Percentiles rank a stretch among this genome's conserved stretches.
phyloP scores from a whole-genome alignment of 371 early-diverging fungal species.

The Thermomucor indicae-seudaticae region DNA sequence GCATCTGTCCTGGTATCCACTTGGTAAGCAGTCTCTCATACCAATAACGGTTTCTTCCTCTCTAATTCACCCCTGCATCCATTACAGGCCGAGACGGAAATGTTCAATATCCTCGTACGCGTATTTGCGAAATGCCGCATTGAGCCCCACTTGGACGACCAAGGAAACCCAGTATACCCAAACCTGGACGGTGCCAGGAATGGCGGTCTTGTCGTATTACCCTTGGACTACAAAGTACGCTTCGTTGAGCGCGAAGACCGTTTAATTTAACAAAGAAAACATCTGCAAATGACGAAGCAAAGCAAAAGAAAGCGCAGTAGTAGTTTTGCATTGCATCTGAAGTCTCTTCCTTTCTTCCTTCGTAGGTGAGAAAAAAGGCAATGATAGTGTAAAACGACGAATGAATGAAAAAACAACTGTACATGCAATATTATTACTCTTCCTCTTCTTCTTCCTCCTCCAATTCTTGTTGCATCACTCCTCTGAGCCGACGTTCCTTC shows the following conservation, averaged over 20 bases:
- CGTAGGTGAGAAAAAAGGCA: neutral
- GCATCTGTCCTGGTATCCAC: constrained; percentile 15
- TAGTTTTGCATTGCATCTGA: too few relatives aligned
- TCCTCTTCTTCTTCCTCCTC: constrained; percentile 25
- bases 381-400: neutral
- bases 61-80: neutral
- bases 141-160: constrained; percentile 1
- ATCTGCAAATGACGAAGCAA: too few relatives aligned
- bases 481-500: constrained; percentile 60
- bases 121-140: constrained; percentile 11
- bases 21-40: constrained; percentile 1
- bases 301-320: too few relatives aligned
- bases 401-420: neutral
- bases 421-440: constrained; percentile 1
- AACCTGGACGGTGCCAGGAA: constrained; percentile 5
- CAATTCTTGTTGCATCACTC: constrained; percentile 21
- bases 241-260: constrained; percentile 5
- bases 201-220: constrained; percentile 11
- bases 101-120: constrained; percentile 2
- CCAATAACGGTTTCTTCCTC: neutral
- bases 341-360: too few relatives aligned
- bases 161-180: constrained; percentile 7
- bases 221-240: constrained; percentile 4
- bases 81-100: constrained; percentile 8
- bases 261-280: neutral